Evolutionary conservation across 768 basidiomycete species (phyloP), one percentile per base, ranked within the genome.

Genomic region (Auricularia heimuer): DNA sequence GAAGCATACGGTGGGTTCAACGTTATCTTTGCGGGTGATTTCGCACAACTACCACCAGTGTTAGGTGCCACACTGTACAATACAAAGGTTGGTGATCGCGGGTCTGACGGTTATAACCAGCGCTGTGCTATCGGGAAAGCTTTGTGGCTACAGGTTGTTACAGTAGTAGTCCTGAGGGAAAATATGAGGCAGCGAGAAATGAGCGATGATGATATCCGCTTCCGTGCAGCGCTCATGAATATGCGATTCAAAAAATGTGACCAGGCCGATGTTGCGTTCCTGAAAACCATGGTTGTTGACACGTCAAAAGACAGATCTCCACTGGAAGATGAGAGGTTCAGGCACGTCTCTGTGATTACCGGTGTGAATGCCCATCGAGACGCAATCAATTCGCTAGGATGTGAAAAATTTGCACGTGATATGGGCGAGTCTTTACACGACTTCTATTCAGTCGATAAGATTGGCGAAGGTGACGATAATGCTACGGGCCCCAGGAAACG

Each of bases 171-270:
- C 7, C 24, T 35, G 37, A 7, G 37, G 10, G 4, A 34, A 12
- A 34, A 61, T 21, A 61, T 61, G 37, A 61, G 64, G 29, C 64
- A 65, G 29, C 1, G 29, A 29, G 29, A 29, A 29, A 29, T 29
- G 29, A 61, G 14, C 34, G 58, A 4, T 6, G 14, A 1, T 65
- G 77, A 4, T 81, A 83, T 65, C 68, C 82, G 60, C 79, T 37
- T 79, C 83, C 21, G 68, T 80, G 35, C 21, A 37, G 62, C 65
- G 1, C 16, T 51, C 11, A 21, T 18, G 47, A 51, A 51, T 51
- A 51, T 51, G 47, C 8, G 47, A 6, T 21, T 18, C 47, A 51
- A 21, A 16, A 10, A 21, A 18, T 51, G 47, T 16, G 18, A 8
- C 14, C 16, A 51, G 21, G 47, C 14, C 16, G 47, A 51, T 21